Evolutionary conservation across 2,329 filamentous ascomycete species (phyloP), one percentile per base, ranked within the genome.

Genomic region (Gaeumannomyces tritici): DNA sequence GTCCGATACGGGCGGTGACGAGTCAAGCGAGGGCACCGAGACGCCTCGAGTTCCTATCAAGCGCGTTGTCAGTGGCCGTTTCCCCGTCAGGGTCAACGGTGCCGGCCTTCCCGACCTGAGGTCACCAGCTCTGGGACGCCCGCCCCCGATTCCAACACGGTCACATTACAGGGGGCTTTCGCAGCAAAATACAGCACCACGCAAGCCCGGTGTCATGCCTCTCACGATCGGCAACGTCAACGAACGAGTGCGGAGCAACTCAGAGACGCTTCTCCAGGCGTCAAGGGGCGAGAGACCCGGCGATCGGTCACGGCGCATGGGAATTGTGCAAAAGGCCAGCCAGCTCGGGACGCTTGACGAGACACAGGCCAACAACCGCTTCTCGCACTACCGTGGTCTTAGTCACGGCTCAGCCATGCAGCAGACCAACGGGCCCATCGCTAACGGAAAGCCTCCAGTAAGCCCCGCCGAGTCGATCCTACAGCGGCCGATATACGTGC

Each of bases 81-180:
- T 89, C 66, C 86, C 86, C 2, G 84, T 89, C 69, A 88, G 87
- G 68, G 89, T 91, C 61, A 91, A 89, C 70, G 88, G 89, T 21
- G 82, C 85, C 59, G 91, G 95, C 62, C 77, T 88, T 4, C 76
- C 83, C 47, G 86, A 88, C 67, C 77, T 85, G 56, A 85, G 86
- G 66, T 93, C 89, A 4, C 90, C 89, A 18, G 86, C 81, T 51
- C 75, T 84, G 13, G 77, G 80, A 26, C 84, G 88, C 42, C 82
- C 89, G 31, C 91, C 93, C 3, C 89, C 90, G 0, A 90, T 96
- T 64, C 91, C 91, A 0, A 84, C 84, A 5, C 84, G 89, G 64
- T 95, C 91, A 3, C 92, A 96, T 72, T 91, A 90, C 67, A 86
- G 93, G 33, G 87, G 87, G 1, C 77, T 88, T 4, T 91, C 88